phyloP scores from a whole-genome alignment of 1,284 basidiomycete species.

The Sutorius eximius region DNA sequence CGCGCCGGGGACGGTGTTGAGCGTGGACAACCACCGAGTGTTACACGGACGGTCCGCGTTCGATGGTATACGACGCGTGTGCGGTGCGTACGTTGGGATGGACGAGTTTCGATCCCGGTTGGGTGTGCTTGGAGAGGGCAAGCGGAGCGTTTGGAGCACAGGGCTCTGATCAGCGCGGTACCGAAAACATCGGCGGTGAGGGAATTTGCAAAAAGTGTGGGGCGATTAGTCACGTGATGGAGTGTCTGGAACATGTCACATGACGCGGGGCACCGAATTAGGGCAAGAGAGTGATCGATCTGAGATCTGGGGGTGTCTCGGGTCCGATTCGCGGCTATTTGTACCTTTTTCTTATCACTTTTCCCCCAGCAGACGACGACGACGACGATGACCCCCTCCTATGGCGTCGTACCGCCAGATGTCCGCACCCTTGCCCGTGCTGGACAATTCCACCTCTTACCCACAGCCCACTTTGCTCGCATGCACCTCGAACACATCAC shows the following conservation, averaged over 20 bases:
- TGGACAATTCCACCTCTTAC: slow-evolving; percentile 39
- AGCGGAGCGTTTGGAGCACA: slow-evolving; percentile 24
- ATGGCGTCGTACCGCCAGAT: slow-evolving; percentile 42
- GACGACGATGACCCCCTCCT: slow-evolving; percentile 17
- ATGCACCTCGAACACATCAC: slow-evolving; percentile 65
- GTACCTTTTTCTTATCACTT: slow-evolving; percentile 24
- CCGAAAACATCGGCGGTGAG: slow-evolving; percentile 12
- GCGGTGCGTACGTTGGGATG: slow-evolving; percentile 91
- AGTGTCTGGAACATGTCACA: slow-evolving; percentile 21
- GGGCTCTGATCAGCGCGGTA: slow-evolving; percentile 21
- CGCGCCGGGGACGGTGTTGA: slow-evolving; percentile 78
- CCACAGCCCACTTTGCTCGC: slow-evolving; percentile 54
- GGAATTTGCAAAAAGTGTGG: slow-evolving; percentile 30
- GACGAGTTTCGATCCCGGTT: slow-evolving; percentile 87
- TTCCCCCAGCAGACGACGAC: background rate
- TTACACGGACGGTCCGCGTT: slow-evolving; percentile 92
- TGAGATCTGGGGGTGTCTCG: slow-evolving; percentile 22
- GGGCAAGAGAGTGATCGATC: slow-evolving; percentile 16
- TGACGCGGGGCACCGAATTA: slow-evolving; percentile 22
- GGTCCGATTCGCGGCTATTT: slow-evolving; percentile 21
- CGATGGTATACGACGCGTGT: slow-evolving; percentile 86
- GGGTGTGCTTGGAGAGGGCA: slow-evolving; percentile 60
- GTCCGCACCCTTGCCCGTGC: slow-evolving; percentile 21
- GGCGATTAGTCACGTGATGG: slow-evolving; percentile 20
- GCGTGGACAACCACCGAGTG: slow-evolving; percentile 85